Evolutionary conservation across 108 stramenopile genomes (phyloP).

Genomic region (Skeletonema grethae): DNA sequence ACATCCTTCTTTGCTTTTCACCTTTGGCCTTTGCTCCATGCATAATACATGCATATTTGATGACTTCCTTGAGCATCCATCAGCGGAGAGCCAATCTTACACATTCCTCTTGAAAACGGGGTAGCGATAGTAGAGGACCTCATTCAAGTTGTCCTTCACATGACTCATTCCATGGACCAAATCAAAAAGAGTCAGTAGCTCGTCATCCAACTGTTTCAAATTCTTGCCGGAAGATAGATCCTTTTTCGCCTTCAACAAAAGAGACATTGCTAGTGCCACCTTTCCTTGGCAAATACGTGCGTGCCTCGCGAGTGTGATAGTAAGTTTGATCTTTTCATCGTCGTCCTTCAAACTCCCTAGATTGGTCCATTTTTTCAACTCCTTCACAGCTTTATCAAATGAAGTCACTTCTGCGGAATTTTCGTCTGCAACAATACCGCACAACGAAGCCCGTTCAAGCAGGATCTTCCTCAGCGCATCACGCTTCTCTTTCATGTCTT

Average conservation of each 20-base stretch:
- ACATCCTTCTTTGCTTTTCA: too few species aligned
- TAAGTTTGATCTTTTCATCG: conserved; percentile 14
- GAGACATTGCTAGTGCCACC: conserved; percentile 12
- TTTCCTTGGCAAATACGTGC: conserved; percentile 15
- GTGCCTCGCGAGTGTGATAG: conserved; percentile 14
- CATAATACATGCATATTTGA: too few species aligned
- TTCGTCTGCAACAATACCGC: conserved; percentile 1
- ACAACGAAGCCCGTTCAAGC: conserved; percentile 1
- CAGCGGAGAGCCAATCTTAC: too few species aligned
- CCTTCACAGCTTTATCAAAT: conserved; percentile 21
- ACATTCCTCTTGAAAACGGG: conserved; percentile 3
- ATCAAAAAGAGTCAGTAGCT: conserved; percentile 6
- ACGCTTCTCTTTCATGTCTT: conserved; percentile 44
- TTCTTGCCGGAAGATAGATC: conserved; percentile 19
- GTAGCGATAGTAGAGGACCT: not conserved
- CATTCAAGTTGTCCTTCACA: conserved; percentile 7
- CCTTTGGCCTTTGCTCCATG: too few species aligned
- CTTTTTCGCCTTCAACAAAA: conserved; percentile 27
- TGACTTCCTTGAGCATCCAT: too few species aligned
- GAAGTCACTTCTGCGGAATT: not conserved
- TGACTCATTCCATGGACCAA: not conserved
- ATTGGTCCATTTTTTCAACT: conserved; percentile 23
- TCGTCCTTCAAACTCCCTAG: conserved; percentile 15
- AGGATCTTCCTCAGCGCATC: conserved; percentile 25
- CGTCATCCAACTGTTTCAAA: conserved; percentile 14